phyloP scores from a whole-genome alignment of 352 stramenopile species.

The Pythium grandisporangium region DNA sequence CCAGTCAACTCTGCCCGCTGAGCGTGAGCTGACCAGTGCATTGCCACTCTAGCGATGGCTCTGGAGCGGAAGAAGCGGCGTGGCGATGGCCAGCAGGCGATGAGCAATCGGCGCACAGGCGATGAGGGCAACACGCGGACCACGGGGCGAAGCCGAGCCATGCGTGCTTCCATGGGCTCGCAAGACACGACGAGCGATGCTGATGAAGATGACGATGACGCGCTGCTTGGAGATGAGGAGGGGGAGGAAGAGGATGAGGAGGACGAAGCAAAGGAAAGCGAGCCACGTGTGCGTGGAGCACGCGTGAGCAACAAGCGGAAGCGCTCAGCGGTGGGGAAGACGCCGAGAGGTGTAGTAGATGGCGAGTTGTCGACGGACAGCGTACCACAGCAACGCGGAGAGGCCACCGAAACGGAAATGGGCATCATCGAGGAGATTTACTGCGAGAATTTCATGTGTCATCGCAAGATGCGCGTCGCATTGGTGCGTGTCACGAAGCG shows the following conservation, averaged over 20 bases:
- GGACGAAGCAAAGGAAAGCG: too few species aligned
- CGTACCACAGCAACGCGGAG: too few species aligned
- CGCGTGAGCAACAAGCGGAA: neutral
- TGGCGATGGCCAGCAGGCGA: constrained; percentile 2
- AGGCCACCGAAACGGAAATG: constrained; percentile 64
- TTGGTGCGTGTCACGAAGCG: constrained; percentile 22
- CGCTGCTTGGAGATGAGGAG: neutral
- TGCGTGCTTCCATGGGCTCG: constrained; percentile 10
- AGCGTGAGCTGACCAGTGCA: too few species aligned
- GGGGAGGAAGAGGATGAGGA: neutral
- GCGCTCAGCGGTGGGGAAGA: neutral
- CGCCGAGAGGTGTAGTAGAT: neutral
- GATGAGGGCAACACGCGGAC: neutral
- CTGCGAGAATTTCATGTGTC: constrained; percentile 98
- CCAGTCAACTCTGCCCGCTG: too few species aligned
- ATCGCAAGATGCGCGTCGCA: constrained; percentile 87
- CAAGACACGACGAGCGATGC: constrained; percentile 12
- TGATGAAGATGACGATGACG: constrained; percentile 10
- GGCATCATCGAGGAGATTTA: constrained; percentile 94
- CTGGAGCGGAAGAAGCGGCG: constrained; percentile 17
- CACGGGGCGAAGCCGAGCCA: neutral
- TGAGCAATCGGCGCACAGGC: neutral
- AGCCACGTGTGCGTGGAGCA: too few species aligned
- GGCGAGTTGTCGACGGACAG: too few species aligned
- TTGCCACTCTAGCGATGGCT: too few species aligned